Conservation (phyloP, 208 protist genomes). For the Strigomonas culicis region DNA sequence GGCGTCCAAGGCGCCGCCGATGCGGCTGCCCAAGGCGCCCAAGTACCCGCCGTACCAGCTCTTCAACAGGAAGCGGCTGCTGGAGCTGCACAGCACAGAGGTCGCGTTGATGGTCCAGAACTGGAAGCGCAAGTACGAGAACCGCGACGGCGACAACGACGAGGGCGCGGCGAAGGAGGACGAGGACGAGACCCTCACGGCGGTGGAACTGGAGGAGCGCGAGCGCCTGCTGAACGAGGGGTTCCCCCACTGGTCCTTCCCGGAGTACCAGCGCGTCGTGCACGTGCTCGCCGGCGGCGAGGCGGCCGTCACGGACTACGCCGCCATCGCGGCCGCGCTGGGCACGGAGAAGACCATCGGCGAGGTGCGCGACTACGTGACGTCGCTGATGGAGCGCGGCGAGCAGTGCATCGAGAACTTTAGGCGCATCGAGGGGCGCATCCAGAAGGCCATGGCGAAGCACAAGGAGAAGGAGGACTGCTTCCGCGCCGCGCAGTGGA, state of each 20-base stretch:
- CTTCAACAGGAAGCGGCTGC: constrained; percentile 73
- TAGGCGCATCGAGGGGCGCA: constrained; percentile 46
- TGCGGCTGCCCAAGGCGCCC: constrained; percentile 63
- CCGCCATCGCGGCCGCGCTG: constrained; percentile 32
- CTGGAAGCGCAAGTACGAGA: constrained; percentile 68
- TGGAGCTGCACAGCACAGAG: constrained; percentile 81
- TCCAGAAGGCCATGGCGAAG: constrained; percentile 40
- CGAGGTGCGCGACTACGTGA: constrained; percentile 81
- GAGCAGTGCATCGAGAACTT: constrained; percentile 73
- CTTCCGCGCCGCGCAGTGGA: constrained; percentile 71
- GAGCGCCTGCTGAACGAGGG: constrained; percentile 73
- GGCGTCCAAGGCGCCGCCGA: constrained; percentile 46
- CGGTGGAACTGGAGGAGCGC: constrained; percentile 77
- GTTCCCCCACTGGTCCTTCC: constrained; percentile 62
- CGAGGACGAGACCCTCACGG: constrained; percentile 56
- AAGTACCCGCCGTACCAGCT: constrained; percentile 78
- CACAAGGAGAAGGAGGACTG: constrained; percentile 36
- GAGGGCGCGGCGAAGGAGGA: constrained; percentile 24
- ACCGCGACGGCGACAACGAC: constrained; percentile 15
- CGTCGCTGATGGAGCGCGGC: constrained; percentile 71
- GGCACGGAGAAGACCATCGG: constrained; percentile 49
- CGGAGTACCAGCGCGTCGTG: constrained; percentile 62
- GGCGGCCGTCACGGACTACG: constrained; percentile 67
- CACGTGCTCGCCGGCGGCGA: constrained; percentile 38
- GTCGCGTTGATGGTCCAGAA: constrained; percentile 74